Base-by-base conservation (phyloP, 495 filamentous ascomycete genomes). In the Aspergillus ellipticus region DNA sequence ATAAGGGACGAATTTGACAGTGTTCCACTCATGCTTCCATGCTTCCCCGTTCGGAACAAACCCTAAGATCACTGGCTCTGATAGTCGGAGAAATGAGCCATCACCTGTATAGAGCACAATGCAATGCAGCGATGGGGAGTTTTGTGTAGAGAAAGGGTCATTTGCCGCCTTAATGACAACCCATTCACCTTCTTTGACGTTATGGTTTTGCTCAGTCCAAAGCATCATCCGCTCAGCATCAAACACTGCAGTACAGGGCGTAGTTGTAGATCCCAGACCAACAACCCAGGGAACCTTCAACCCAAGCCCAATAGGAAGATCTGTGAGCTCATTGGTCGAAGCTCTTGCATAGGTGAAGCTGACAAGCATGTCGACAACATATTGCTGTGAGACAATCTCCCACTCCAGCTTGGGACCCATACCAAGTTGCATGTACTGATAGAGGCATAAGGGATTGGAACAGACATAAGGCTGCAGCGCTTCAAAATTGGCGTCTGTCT, bases 401-500 rank as follows among this genome's bases (percentile, higher is more conserved):
- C 90, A 82, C 64, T 96, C 92, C 53, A 96, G 82, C 62, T 83
- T 89, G 2, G 90, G 86, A 0, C 92, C 92, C 66, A 96, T 85
- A 0, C 90, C 91, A 22, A 94, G 77, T n/a, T 80, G 79, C 83
- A 96, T 89, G 73, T 95, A 96, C 63, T 97, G 93, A 59, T 90
- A 94, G 2, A 96, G 73, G 64, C 93, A 97, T 7, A 97, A 77
- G 3, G 79, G 81, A 17, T 84, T 82, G 24, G 82, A 84, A 76
- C 93, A 97, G 17, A 96, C 90, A 61, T 94, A 96, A 0, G 93
- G 93, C 56, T 91, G 93, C 42, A 97, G 74, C n/a, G 92, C 87
- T 60, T 92, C 89, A 45, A 96, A 88, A 6, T 83, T 80, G 6
- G 78, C 79, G n/a, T 82, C 66, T 28, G 89, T 77, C 62, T 81